Base-by-base conservation (phyloP, 2,329 filamentous ascomycete genomes). In the Fusarium mangiferae region DNA sequence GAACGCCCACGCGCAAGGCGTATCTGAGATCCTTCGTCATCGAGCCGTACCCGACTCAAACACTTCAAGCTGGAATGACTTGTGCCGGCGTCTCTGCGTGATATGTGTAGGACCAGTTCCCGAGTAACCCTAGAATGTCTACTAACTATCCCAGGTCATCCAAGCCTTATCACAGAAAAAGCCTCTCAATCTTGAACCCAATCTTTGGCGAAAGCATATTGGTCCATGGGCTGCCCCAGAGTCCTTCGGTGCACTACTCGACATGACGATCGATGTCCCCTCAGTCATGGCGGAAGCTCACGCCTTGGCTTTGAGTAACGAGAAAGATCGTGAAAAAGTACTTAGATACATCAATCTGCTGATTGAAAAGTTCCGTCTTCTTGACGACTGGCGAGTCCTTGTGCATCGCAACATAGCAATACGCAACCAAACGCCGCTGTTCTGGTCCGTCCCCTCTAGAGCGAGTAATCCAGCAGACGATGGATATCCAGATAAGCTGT, bases 41-140 rank as follows among this genome's bases (percentile, higher is more conserved):
- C 35, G 66, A 4, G 28, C 4, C 10, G 44, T 38, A 1, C 48
- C 49, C 2, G 28, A 38, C 7, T 15, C 45, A 2, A 41, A 38
- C 1, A 39, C 49, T 17, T 13, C 35, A 2, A 57, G 35, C 18
- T 69, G 66, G 66, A 45, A 35, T 7, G 58, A 69, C 8, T 33
- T 69, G 4, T 57, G 65, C 9, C 65, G 58, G 3, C 66, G 66
- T 1, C 51, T 69, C 6, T 65, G 65, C 9, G 58, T 69, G 1
- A 69, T 69, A 2, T 69, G 65, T 38, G 66, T 69, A 22, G 4
- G 49, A 17, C n/a, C 4, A 12, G 1, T 6, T 22, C 28, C 33
- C 17, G 4, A 36, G 0, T 1, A 9, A 2, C 1, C 9, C 10
- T 6, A 0, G 1, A 28, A 0, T 7, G 0, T 7, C 1, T 13